phyloP scores from a whole-genome alignment of 192 early-diverging fungal genomes.

The Coemansia sp. region DNA sequence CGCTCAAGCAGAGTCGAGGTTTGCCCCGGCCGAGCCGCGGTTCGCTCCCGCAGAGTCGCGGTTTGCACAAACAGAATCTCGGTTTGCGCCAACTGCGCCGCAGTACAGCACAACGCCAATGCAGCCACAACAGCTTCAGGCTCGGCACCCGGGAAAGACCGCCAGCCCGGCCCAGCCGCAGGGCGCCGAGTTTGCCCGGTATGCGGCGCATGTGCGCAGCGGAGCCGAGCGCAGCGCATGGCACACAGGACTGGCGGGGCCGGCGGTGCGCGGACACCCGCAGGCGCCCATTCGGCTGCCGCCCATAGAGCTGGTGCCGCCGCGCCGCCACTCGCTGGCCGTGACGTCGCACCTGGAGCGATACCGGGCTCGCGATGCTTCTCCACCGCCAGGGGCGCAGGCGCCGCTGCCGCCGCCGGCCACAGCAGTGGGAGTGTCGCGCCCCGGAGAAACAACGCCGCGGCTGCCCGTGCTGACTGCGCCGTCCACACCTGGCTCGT shows the following conservation, averaged over 20 bases:
- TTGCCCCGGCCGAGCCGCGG: not conserved
- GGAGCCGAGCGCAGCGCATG: not conserved
- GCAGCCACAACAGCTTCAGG: constrained; percentile 3
- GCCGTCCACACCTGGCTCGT: not conserved
- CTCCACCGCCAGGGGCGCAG: constrained; percentile 29
- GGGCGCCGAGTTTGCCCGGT: not conserved
- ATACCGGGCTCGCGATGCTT: constrained; percentile 39
- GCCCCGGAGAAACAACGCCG: not conserved
- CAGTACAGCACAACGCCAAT: not conserved
- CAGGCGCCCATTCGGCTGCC: constrained; percentile 31
- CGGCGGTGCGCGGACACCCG: not conserved
- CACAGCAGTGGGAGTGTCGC: not conserved
- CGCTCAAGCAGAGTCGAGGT: not conserved
- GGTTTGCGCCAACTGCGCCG: not conserved
- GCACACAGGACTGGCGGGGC: not conserved
- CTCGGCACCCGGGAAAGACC: not conserved
- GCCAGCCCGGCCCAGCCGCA: not conserved
- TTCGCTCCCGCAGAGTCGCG: not conserved
- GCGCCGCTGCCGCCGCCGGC: constrained; percentile 2
- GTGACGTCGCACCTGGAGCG: constrained; percentile 54
- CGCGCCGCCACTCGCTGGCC: constrained; percentile 52
- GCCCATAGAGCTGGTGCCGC: constrained; percentile 43
- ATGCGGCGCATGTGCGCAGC: not conserved
- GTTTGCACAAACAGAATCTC: not conserved
- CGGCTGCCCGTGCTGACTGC: constrained; percentile 4